Evolutionary conservation across 1,284 basidiomycete species (phyloP), one percentile per base, ranked within the genome.

Genomic region (Cryptococcus depauperatus): DNA sequence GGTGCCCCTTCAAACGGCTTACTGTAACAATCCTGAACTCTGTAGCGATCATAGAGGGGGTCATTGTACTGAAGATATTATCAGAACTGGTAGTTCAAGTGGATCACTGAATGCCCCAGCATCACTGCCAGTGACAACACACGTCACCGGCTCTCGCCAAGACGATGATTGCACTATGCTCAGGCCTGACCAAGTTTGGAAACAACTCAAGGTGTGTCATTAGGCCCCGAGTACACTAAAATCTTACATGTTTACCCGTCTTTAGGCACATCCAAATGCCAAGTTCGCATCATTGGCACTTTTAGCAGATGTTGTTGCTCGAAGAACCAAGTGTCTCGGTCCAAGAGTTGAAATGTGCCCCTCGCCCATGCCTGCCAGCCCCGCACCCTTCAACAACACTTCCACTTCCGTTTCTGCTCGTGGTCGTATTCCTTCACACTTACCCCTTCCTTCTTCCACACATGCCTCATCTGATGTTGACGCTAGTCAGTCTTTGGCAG

Each of bases 271-370:
- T 71, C 88, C 88, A 1, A 90, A 90, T 55, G 81, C 84, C 43
- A 78, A 80, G 35, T 90, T 87, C 62, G 78, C 85, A 11, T 85
- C 89, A 62, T 74, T 92, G 37, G 73, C 80, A 0, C 74, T 90
- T 30, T 77, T 92, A 37, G 88, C 88, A 2, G 86, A 90, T 52
- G 88, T 92, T 26, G 88, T 92, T 19, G 83, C 85, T 2, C 80
- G 85, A 38, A 77, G 84, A 35, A 83, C 84, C 26, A 82, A 80
- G 61, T 90, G 85, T 60, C 77, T 76, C 1, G 85, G 85, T 8
- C 82, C 85, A 16, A 18, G 76, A 34, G 76, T 86, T 33, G 75
- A 81, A 41, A 75, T 85, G 40, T n/a, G n/a, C n/a, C n/a, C n/a
- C n/a, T 78, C 78, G 14, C 81, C 83, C 18, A 74, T 76, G 28